Percentiles rank a stretch among this genome's conserved stretches.
phyloP scores from a whole-genome alignment of 1,284 basidiomycete genomes.

The Leccinum holopus region DNA sequence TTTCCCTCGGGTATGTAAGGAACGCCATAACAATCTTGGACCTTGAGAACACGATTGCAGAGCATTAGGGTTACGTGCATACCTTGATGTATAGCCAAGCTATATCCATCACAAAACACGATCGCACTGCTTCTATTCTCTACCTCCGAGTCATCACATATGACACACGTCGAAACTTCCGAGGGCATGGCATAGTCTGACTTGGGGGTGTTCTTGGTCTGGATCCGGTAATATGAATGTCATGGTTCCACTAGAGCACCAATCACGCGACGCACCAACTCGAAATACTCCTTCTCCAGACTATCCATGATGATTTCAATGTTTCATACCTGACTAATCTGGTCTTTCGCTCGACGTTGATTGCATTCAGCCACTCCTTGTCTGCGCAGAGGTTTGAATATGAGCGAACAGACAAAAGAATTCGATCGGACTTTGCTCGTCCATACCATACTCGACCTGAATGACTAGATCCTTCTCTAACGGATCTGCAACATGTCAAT shows the following conservation, averaged over 20 bases:
- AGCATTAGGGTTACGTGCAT: constrained; percentile 18
- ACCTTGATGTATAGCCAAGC: constrained; percentile 98
- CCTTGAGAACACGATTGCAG: constrained; percentile 11
- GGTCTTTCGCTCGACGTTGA: constrained; percentile 85
- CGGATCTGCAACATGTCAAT: constrained; percentile 61
- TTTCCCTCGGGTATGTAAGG: constrained; percentile 75
- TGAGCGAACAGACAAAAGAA: constrained; percentile 2
- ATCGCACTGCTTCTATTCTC: constrained; percentile 96
- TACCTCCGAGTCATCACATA: constrained; percentile 98
- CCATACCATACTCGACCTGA: constrained; percentile 99
- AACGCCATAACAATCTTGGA: constrained; percentile 94
- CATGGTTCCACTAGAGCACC: too few relatives aligned
- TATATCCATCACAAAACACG: constrained; percentile 97
- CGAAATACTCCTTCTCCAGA: too few relatives aligned
- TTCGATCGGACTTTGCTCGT: constrained; percentile 82
- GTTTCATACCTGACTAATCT: constrained; percentile 79
- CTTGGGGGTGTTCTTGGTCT: constrained; percentile 91
- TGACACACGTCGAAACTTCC: constrained; percentile 93
- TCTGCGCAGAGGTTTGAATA: constrained; percentile 48
- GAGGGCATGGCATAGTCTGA: constrained; percentile 79
- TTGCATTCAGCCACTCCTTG: constrained; percentile 89
- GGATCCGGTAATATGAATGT: not conserved
- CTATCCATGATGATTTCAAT: constrained; percentile 97
- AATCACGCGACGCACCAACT: too few relatives aligned
- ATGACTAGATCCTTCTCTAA: constrained; percentile 88